These are phyloP conservation scores for Schizosaccharomyces octosporus DNA, from an alignment of 805 yeast genomes.

Conservation along the genomic window DNA sequence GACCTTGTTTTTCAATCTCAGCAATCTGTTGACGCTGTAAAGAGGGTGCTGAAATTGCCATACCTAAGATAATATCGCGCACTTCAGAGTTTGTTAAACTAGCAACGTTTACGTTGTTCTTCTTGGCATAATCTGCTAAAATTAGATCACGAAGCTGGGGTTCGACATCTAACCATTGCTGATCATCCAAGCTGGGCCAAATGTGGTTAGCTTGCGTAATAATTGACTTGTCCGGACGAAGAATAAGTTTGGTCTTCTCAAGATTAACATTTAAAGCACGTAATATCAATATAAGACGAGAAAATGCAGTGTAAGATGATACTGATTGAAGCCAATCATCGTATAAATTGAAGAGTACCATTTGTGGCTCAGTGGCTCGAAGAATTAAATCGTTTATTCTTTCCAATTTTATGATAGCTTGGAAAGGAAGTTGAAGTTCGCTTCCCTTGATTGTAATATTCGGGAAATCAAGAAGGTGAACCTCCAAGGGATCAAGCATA, in stretches of 20 bases:
- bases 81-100: slow-evolving; percentile 82
- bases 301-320: slow-evolving; percentile 81
- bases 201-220: slow-evolving; percentile 54
- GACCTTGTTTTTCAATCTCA: slow-evolving; percentile 28
- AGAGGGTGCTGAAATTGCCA: slow-evolving; percentile 77
- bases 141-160: slow-evolving; percentile 70
- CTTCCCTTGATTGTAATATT: slow-evolving; percentile 72
- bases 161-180: slow-evolving; percentile 83
- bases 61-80: slow-evolving; percentile 82
- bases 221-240: slow-evolving; percentile 50
- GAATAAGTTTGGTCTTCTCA: slow-evolving; percentile 48
- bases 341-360: slow-evolving; percentile 71
- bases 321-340: slow-evolving; percentile 80
- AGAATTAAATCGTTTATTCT: slow-evolving; percentile 54
- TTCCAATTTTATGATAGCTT: slow-evolving; percentile 59
- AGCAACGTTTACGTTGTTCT: slow-evolving; percentile 63
- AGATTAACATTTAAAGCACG: slow-evolving; percentile 58
- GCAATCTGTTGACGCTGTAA: slow-evolving; percentile 64
- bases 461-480: slow-evolving; percentile 91
- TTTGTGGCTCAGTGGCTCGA: slow-evolving; percentile 76
- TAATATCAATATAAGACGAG: slow-evolving; percentile 58
- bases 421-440: slow-evolving; percentile 73
- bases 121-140: slow-evolving; percentile 58
- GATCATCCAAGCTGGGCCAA: slow-evolving; percentile 79
- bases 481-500: slow-evolving; percentile 81